Conservation (phyloP, 306 rosid species). For the Carpinus viminea region DNA sequence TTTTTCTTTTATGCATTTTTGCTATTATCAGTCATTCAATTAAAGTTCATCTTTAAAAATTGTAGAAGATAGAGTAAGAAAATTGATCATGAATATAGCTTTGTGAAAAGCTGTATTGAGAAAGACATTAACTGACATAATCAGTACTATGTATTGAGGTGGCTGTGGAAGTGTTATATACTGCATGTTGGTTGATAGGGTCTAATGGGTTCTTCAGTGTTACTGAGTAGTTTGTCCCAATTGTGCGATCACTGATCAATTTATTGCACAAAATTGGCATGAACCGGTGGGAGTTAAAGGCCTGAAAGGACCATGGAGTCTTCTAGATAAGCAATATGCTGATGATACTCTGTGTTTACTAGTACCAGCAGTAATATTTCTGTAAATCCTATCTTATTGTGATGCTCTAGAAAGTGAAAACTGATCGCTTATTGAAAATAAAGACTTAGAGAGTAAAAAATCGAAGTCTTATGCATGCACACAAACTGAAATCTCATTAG, state of each 20-base stretch:
- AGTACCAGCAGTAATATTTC: background rate
- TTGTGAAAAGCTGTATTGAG: background rate
- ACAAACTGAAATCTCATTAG: background rate
- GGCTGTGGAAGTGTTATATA: background rate
- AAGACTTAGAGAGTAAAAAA: background rate
- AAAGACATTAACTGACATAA: background rate
- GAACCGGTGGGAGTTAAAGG: background rate
- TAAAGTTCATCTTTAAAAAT: constrained; percentile 1
- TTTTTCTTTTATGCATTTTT: constrained; percentile 6
- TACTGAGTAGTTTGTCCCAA: background rate
- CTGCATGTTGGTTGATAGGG: background rate
- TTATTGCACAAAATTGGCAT: background rate
- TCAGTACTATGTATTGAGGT: background rate
- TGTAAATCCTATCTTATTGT: background rate
- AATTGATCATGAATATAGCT: constrained; percentile 4
- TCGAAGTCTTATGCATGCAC: background rate
- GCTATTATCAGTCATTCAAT: background rate
- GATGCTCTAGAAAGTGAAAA: background rate
- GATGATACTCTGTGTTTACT: background rate
- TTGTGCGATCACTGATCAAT: background rate
- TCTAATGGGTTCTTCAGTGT: background rate
- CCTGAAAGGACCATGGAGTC: background rate
- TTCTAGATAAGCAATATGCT: background rate
- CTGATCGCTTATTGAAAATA: background rate
- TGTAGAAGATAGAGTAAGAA: background rate